Evolutionary conservation across 2,329 filamentous ascomycete species (phyloP).

Genomic region (Karstenula rhodostoma): DNA sequence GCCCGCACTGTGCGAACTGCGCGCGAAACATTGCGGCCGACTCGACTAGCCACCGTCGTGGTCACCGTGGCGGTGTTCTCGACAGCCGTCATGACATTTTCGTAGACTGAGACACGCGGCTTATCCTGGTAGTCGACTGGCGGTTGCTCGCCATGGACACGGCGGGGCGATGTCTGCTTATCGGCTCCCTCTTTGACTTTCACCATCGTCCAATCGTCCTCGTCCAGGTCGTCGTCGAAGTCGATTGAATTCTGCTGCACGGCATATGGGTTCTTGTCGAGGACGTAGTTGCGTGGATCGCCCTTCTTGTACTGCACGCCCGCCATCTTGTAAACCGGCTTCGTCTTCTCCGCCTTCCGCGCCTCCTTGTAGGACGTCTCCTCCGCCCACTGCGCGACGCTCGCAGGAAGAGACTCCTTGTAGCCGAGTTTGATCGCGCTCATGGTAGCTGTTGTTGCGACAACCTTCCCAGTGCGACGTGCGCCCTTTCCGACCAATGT

Average conservation of each 20-base stretch:
- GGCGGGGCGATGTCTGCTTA: background rate
- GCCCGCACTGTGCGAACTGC: background rate
- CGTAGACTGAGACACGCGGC: background rate
- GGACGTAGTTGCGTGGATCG: background rate
- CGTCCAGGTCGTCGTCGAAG: background rate
- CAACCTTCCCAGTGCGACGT: conserved; percentile 13
- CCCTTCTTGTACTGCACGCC: background rate
- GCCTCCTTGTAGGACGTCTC: background rate
- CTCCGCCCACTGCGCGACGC: conserved; percentile 19
- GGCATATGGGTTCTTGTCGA: background rate
- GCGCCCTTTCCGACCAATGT: conserved; percentile 16
- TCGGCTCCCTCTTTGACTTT: background rate
- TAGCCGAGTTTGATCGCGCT: background rate
- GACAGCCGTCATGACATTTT: background rate
- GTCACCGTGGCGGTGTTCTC: background rate
- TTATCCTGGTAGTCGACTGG: background rate
- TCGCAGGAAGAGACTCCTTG: conserved; percentile 7
- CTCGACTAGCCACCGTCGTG: background rate
- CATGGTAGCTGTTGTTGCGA: conserved; percentile 13
- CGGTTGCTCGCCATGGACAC: background rate
- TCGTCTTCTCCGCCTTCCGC: conserved; percentile 12
- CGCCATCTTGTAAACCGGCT: conserved; percentile 8
- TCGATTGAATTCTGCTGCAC: background rate
- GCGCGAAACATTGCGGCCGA: background rate
- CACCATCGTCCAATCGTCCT: background rate